Percentiles rank a stretch among this genome's conserved stretches.
phyloP scores from a whole-genome alignment of 495 filamentous ascomycete genomes.

The Neurospora sp. region DNA sequence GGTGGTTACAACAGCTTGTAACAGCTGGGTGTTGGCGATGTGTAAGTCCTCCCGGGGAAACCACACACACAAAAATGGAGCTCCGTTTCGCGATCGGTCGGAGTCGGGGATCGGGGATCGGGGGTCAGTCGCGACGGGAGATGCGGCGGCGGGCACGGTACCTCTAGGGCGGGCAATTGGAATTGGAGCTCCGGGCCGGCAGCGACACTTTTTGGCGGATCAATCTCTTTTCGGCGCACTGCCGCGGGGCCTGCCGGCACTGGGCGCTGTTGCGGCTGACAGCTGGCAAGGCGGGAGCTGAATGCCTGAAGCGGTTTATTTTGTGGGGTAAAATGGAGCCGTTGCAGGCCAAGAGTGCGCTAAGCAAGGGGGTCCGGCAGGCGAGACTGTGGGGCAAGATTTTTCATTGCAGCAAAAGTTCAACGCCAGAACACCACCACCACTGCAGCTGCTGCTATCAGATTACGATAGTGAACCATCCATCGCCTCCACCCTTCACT shows the following conservation, averaged over 20 bases:
- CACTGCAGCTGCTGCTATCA: background rate
- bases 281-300: background rate
- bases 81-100: background rate
- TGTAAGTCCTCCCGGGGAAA: background rate
- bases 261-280: background rate
- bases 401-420: conserved; percentile 1
- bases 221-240: conserved; percentile 1
- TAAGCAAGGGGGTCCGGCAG: background rate
- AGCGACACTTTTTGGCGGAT: conserved; percentile 3
- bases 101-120: background rate
- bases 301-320: background rate
- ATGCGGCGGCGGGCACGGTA: background rate
- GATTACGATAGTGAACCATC: background rate
- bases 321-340: background rate
- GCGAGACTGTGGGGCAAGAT: conserved; percentile 10
- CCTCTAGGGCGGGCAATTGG: background rate
- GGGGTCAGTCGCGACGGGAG: background rate
- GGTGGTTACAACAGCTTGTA: background rate
- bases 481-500: background rate
- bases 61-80: background rate
- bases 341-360: background rate
- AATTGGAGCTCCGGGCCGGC: background rate
- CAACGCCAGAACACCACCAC: background rate
- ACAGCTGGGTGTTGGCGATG: background rate
- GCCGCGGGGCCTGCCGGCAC: background rate